Evolutionary conservation across 2,329 filamentous ascomycete species (phyloP).

Genomic region (Ophioceras dolichostomum): DNA sequence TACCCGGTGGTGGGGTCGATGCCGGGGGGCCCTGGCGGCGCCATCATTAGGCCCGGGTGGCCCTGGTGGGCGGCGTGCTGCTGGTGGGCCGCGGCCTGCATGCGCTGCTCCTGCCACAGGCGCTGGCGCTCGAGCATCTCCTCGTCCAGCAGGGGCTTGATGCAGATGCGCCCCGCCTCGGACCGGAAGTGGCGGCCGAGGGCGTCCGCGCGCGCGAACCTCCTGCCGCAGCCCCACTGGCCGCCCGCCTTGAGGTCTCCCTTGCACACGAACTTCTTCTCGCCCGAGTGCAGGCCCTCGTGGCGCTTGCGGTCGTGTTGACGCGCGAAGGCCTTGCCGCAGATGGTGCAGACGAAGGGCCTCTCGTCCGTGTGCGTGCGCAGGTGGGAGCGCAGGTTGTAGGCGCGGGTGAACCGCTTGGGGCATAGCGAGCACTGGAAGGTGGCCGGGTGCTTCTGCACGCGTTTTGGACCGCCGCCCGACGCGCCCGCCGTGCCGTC

Average conservation of each 20-base stretch:
- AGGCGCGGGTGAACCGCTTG: slow-evolving; percentile 91
- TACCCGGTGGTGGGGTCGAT: slow-evolving; percentile 48
- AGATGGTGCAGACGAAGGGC: slow-evolving; percentile 94
- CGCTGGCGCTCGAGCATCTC: slow-evolving; percentile 76
- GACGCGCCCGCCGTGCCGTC: slow-evolving; percentile 39
- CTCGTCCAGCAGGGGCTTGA: slow-evolving; percentile 93
- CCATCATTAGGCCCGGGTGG: slow-evolving; percentile 39
- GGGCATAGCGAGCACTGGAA: slow-evolving; percentile 92
- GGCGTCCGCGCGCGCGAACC: slow-evolving; percentile 91
- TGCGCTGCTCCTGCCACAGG: slow-evolving; percentile 59
- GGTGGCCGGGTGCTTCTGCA: slow-evolving; percentile 93
- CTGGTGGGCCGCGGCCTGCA: slow-evolving; percentile 34
- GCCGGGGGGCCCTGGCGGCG: slow-evolving; percentile 33
- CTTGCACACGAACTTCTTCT: slow-evolving; percentile 97
- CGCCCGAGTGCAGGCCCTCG: slow-evolving; percentile 88
- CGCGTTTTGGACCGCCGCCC: slow-evolving; percentile 55
- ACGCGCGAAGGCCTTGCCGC: slow-evolving; percentile 91
- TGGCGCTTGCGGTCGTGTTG: slow-evolving; percentile 97
- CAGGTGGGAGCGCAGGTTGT: slow-evolving; percentile 89
- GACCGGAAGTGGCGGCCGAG: slow-evolving; percentile 90
- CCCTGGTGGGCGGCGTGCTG: slow-evolving; percentile 25
- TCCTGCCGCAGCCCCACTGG: slow-evolving; percentile 84
- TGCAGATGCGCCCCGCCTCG: slow-evolving; percentile 90
- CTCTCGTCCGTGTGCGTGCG: slow-evolving; percentile 95
- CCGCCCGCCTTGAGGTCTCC: slow-evolving; percentile 74